A percentile compares a stretch with the other conserved stretches of the same genome.
phyloP scores from a whole-genome alignment of 352 stramenopile species.

The Blastocystis hominis region DNA sequence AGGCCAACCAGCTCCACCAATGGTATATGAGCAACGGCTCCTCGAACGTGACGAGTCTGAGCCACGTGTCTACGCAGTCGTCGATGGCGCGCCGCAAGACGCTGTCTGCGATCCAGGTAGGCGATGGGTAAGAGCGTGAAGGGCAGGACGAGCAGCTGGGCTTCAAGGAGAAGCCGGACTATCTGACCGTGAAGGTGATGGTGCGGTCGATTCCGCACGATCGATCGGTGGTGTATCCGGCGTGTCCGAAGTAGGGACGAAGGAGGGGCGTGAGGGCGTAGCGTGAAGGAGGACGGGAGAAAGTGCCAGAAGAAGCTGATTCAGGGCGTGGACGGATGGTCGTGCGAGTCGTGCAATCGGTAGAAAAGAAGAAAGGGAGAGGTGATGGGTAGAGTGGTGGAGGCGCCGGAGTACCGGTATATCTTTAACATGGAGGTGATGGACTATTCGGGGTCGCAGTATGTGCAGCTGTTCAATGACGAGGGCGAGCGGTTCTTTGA shows the following conservation, averaged over 20 bases:
- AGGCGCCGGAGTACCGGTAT: slow-evolving; percentile 11
- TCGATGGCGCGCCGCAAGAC: not conserved
- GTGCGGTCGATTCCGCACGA: slow-evolving; percentile 41
- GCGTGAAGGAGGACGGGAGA: not conserved
- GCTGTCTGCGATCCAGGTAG: not conserved
- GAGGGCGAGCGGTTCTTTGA: slow-evolving; percentile 1
- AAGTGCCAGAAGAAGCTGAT: slow-evolving; percentile 55
- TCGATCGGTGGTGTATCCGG: not conserved
- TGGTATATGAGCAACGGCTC: not conserved
- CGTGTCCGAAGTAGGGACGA: not conserved
- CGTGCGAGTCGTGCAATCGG: slow-evolving; percentile 2
- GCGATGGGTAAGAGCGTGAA: not conserved
- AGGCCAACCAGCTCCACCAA: not conserved
- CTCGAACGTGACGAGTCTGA: not conserved
- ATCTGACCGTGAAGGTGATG: slow-evolving; percentile 51
- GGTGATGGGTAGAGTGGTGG: not conserved
- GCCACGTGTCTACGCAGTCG: not conserved
- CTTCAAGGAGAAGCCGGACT: slow-evolving; percentile 9
- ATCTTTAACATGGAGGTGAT: slow-evolving; percentile 35
- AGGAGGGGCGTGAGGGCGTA: not conserved
- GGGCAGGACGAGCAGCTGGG: slow-evolving; percentile 30
- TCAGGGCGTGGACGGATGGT: slow-evolving; percentile 9
- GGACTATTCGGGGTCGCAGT: not conserved
- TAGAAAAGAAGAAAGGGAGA: not conserved
- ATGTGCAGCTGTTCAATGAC: slow-evolving; percentile 41